phyloP scores from a whole-genome alignment of 106 monocot species.

The Dendrobium officinale region DNA sequence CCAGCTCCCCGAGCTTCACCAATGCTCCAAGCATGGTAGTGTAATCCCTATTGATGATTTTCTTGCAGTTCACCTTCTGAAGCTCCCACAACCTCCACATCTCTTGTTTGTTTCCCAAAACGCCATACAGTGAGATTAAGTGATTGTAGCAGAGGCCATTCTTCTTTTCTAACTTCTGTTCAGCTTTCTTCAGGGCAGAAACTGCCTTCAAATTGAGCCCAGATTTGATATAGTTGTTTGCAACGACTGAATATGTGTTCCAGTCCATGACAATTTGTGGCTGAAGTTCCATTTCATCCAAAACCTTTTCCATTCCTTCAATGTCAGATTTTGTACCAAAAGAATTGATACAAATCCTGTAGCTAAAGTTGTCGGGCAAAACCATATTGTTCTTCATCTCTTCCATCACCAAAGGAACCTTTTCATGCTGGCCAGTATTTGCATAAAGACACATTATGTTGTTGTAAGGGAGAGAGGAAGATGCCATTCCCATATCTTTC shows the following conservation, averaged over 20 bases:
- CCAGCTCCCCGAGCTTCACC: slow-evolving; percentile 56
- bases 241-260: slow-evolving; percentile 72
- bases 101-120: slow-evolving; percentile 44
- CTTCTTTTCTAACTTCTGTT: slow-evolving; percentile 39
- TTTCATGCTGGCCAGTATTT: slow-evolving; percentile 48
- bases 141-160: slow-evolving; percentile 55
- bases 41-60: slow-evolving; percentile 55
- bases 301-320: slow-evolving; percentile 45
- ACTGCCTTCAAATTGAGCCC: slow-evolving; percentile 34
- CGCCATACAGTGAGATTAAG: slow-evolving; percentile 49
- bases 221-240: slow-evolving; percentile 61
- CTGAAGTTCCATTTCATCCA: slow-evolving; percentile 69
- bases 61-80: slow-evolving; percentile 45
- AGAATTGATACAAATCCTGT: slow-evolving; percentile 76
- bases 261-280: slow-evolving; percentile 76
- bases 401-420: slow-evolving; percentile 43
- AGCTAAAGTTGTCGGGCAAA: slow-evolving; percentile 71
- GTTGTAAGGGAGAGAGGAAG: slow-evolving; percentile 57
- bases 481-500: slow-evolving; percentile 56
- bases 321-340: slow-evolving; percentile 53
- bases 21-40: slow-evolving; percentile 50
- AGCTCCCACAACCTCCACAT: slow-evolving; percentile 63
- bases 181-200: slow-evolving; percentile 51
- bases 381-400: slow-evolving; percentile 65
- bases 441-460: slow-evolving; percentile 77